phyloP scores from a whole-genome alignment of 129 eudicot genomes.

The Chrysanthemum seticuspe region DNA sequence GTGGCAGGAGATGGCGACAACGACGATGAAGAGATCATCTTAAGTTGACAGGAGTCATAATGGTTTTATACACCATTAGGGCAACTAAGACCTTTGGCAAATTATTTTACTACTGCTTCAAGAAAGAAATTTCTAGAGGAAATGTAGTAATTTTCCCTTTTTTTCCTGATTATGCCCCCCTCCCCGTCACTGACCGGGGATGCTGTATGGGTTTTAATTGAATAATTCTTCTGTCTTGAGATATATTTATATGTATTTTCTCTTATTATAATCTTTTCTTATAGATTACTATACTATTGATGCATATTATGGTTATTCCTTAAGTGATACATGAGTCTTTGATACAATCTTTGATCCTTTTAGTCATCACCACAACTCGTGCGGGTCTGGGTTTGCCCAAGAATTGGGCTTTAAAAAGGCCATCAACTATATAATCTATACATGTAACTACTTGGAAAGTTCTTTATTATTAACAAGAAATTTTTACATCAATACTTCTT shows the following conservation, averaged over 20 bases:
- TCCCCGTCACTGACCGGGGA: slow-evolving; percentile 9
- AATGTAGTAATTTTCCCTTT: slow-evolving; percentile 24
- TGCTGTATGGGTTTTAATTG: slow-evolving; percentile 19
- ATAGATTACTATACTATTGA: slow-evolving; percentile 3
- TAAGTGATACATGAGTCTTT: neutral
- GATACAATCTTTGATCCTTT: neutral
- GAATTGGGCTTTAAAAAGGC: too few relatives aligned
- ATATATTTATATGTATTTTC: slow-evolving; percentile 2
- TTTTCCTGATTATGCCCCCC: slow-evolving; percentile 6
- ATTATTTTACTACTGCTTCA: slow-evolving; percentile 20
- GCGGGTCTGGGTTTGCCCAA: neutral
- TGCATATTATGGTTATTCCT: slow-evolving; percentile 2
- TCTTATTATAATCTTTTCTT: slow-evolving; percentile 15
- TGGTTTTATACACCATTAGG: slow-evolving; percentile 44
- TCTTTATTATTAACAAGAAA: too few relatives aligned
- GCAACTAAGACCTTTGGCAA: slow-evolving; percentile 56
- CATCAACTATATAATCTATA: too few relatives aligned
- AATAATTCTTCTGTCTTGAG: slow-evolving; percentile 21
- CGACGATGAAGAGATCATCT: slow-evolving; percentile 20
- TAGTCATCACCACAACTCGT: neutral
- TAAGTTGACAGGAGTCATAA: slow-evolving; percentile 22
- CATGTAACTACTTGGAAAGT: too few relatives aligned
- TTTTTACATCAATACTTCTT: too few relatives aligned
- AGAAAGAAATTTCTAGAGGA: slow-evolving; percentile 13
- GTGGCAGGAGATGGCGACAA: slow-evolving; percentile 24